Evolutionary conservation across 129 eudicot genomes (phyloP).

Genomic region (Centaurea solstitialis): DNA sequence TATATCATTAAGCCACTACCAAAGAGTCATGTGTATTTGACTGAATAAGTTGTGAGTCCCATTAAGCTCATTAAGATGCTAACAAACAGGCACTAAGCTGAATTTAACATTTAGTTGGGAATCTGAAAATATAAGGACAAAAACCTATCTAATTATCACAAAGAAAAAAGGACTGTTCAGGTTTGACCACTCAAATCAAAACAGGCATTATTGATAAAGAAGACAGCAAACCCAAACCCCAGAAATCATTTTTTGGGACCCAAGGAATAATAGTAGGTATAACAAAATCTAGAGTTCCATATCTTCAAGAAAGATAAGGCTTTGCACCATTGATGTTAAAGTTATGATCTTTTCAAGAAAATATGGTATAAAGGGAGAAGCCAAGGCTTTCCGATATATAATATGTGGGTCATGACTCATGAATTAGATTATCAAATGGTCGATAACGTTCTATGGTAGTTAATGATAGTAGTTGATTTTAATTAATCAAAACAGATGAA

Average conservation of each 20-base stretch:
- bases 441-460: background rate
- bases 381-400: background rate
- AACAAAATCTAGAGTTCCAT: background rate
- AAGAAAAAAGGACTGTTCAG: background rate
- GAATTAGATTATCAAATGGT: background rate
- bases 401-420: background rate
- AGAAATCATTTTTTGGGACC: conserved; percentile 10
- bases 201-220: conserved; percentile 24
- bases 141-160: background rate
- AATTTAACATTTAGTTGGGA: background rate
- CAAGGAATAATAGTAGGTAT: background rate
- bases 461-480: background rate
- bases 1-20: too few species aligned
- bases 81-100: background rate
- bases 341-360: background rate
- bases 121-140: background rate
- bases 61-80: too few species aligned
- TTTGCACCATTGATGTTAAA: background rate
- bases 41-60: too few species aligned
- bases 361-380: background rate
- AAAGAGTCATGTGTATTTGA: too few species aligned
- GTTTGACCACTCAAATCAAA: conserved; percentile 24
- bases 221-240: conserved; percentile 15
- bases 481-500: background rate
- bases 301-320: background rate